These are phyloP conservation scores for Millerozyma acaciae DNA, from an alignment of 805 yeast species.

Conservation along the genomic window DNA sequence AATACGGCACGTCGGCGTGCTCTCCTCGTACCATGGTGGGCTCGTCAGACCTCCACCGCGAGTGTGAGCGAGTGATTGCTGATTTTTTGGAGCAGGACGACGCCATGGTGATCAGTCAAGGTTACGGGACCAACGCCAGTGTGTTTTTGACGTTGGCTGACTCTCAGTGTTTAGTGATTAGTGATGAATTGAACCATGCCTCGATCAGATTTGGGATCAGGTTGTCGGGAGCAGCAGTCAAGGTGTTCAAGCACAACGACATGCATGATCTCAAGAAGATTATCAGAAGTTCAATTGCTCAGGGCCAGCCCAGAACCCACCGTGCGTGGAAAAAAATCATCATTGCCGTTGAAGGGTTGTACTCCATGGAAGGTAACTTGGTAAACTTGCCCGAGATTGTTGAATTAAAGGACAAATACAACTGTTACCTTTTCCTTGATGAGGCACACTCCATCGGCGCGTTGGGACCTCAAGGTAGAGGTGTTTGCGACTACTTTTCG, in stretches of 20 bases:
- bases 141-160: constrained; percentile 81
- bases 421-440: constrained; percentile 86
- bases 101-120: constrained; percentile 83
- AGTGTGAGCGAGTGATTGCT: constrained; percentile 77
- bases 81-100: constrained; percentile 88
- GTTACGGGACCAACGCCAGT: constrained; percentile 92
- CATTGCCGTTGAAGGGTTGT: constrained; percentile 88
- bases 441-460: constrained; percentile 99
- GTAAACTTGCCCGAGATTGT: constrained; percentile 75
- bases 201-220: constrained; percentile 95
- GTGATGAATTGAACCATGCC: constrained; percentile 94
- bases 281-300: constrained; percentile 78
- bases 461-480: constrained; percentile 91
- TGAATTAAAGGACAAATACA: constrained; percentile 75
- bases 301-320: constrained; percentile 92
- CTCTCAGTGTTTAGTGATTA: constrained; percentile 82
- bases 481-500: constrained; percentile 90
- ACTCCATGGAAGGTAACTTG: constrained; percentile 90
- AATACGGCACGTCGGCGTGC: constrained; percentile 73
- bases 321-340: constrained; percentile 92
- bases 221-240: constrained; percentile 87
- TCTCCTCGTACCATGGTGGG: constrained; percentile 78
- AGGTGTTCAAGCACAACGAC: constrained; percentile 89
- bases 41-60: constrained; percentile 65
- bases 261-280: constrained; percentile 74